Evolutionary conservation across 2,329 filamentous ascomycete species (phyloP).

Genomic region (Aureobasidium sp.): DNA sequence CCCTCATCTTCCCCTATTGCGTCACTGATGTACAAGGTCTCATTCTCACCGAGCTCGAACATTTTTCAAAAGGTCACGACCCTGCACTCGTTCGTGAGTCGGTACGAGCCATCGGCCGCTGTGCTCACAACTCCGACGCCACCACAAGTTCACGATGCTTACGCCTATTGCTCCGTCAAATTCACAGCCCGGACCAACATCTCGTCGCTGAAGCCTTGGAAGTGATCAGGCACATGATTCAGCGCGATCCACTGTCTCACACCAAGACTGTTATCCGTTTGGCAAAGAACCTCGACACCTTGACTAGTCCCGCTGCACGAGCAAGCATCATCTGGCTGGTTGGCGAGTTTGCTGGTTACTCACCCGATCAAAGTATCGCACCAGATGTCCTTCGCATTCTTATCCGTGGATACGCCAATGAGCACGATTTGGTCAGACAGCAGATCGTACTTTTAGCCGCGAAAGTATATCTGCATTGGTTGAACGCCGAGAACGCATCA

Average conservation of each 20-base stretch:
- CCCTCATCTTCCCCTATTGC: constrained; percentile 81
- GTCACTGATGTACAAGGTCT: constrained; percentile 71
- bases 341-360: constrained; percentile 79
- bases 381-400: constrained; percentile 86
- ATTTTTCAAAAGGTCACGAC: constrained; percentile 74
- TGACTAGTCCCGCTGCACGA: constrained; percentile 77
- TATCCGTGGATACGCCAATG: constrained; percentile 73
- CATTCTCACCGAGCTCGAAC: constrained; percentile 85
- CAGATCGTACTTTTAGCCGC: constrained; percentile 89
- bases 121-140: constrained; percentile 66
- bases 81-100: constrained; percentile 77
- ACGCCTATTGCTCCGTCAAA: constrained; percentile 74
- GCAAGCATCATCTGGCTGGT: constrained; percentile 97
- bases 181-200: constrained; percentile 78
- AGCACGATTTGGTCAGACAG: constrained; percentile 78
- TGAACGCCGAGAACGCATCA: constrained; percentile 54
- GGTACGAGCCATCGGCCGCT: constrained; percentile 86
- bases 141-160: constrained; percentile 71
- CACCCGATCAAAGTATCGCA: constrained; percentile 80
- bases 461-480: constrained; percentile 90
- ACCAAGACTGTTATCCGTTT: constrained; percentile 78
- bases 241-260: constrained; percentile 77
- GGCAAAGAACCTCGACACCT: constrained; percentile 84
- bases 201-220: constrained; percentile 89
- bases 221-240: constrained; percentile 90